Evolutionary conservation across 768 basidiomycete species (phyloP).

Genomic region (Tulasnella sp.): DNA sequence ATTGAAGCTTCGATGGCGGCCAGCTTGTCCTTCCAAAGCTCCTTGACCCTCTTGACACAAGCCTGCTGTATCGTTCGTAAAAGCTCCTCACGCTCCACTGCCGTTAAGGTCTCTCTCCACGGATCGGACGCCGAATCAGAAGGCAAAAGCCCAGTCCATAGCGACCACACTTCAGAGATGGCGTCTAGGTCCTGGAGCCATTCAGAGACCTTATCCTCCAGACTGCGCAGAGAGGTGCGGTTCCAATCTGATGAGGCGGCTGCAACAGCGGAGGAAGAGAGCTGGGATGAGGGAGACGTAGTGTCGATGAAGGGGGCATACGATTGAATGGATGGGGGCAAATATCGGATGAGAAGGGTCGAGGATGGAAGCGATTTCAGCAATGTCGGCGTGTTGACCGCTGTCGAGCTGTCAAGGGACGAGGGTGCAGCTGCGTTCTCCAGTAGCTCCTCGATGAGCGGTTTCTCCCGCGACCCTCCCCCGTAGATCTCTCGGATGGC

Average conservation of each 20-base stretch:
- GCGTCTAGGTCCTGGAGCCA: slow-evolving; percentile 62
- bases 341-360: slow-evolving; percentile 65
- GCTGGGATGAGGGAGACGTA: slow-evolving; percentile 53
- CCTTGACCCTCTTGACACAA: slow-evolving; percentile 52
- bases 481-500: slow-evolving; percentile 59
- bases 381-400: slow-evolving; percentile 61
- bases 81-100: slow-evolving; percentile 48
- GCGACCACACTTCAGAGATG: slow-evolving; percentile 66
- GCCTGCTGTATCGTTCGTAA: slow-evolving; percentile 50
- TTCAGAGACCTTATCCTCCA: slow-evolving; percentile 47
- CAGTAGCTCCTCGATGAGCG: slow-evolving; percentile 57
- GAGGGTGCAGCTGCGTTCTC: slow-evolving; percentile 54
- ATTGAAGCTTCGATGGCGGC: slow-evolving; percentile 40
- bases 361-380: slow-evolving; percentile 75
- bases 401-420: slow-evolving; percentile 36
- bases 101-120: slow-evolving; percentile 44
- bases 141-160: slow-evolving; percentile 47
- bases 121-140: slow-evolving; percentile 5
- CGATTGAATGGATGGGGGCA: slow-evolving; percentile 64
- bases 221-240: slow-evolving; percentile 46
- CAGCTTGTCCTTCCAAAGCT: slow-evolving; percentile 58
- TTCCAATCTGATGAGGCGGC: slow-evolving; percentile 64
- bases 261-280: slow-evolving; percentile 46
- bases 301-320: slow-evolving; percentile 87
- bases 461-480: slow-evolving; percentile 36